These are phyloP conservation scores for Saccharomycopsis phalli DNA, from an alignment of 1,139 yeast genomes.

Conservation along the genomic window DNA sequence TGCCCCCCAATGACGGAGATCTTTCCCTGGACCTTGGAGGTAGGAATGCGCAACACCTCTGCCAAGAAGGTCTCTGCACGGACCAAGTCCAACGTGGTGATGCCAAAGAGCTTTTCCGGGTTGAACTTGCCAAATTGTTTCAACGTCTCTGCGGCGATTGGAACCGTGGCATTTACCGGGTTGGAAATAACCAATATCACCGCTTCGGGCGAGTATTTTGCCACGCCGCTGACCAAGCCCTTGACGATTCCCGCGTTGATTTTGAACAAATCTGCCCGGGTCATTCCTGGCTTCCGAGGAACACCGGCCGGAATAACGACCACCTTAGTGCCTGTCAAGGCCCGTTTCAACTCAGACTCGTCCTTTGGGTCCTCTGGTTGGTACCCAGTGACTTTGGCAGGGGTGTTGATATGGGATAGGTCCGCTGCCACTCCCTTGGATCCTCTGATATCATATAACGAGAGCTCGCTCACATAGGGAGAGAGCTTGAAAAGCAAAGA, in stretches of 20 bases:
- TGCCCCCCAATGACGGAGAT: constrained; percentile 68
- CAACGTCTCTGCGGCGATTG: constrained; percentile 66
- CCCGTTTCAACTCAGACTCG: constrained; percentile 43
- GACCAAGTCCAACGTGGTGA: constrained; percentile 62
- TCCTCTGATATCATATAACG: constrained; percentile 58
- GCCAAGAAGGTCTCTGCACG: constrained; percentile 61
- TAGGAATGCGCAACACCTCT: constrained; percentile 29
- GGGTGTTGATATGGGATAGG: constrained; percentile 59
- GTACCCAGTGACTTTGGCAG: constrained; percentile 47
- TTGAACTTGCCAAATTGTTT: constrained; percentile 42
- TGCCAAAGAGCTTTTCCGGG: constrained; percentile 48
- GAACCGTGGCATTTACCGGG: constrained; percentile 70
- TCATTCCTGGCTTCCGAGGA: constrained; percentile 76
- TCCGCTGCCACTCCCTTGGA: constrained; percentile 71
- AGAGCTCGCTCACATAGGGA: constrained; percentile 44
- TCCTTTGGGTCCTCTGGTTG: constrained; percentile 35
- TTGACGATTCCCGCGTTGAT: constrained; percentile 64
- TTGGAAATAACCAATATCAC: constrained; percentile 60
- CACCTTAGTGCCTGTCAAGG: constrained; percentile 47
- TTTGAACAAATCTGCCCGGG: constrained; percentile 67
- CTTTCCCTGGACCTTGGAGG: constrained; percentile 32
- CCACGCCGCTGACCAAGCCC: constrained; percentile 50
- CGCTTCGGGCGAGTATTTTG: constrained; percentile 52
- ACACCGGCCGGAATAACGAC: constrained; percentile 78
- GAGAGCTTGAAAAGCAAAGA: constrained; percentile 56